Evolutionary conservation across 148 eudicot species (phyloP).

Genomic region (Rhododendron henanense): DNA sequence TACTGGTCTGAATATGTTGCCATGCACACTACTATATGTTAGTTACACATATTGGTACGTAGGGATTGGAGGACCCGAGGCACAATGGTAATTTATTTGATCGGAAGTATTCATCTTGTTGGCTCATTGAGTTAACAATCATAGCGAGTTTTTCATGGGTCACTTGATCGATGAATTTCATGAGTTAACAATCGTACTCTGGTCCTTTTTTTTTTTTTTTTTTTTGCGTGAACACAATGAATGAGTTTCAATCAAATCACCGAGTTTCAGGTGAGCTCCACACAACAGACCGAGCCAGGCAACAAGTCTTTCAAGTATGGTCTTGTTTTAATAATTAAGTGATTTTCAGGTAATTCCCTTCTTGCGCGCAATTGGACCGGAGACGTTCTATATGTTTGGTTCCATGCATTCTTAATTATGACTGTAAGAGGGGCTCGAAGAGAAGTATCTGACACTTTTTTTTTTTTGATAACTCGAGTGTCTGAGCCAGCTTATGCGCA

Average conservation of each 20-base stretch:
- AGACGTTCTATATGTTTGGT: neutral
- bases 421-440: too few species aligned
- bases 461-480: too few species aligned
- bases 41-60: neutral
- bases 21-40: too few species aligned
- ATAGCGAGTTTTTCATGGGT: neutral
- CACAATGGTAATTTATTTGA: neutral
- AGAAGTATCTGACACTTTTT: too few species aligned
- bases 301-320: neutral
- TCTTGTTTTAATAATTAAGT: neutral
- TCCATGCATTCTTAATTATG: too few species aligned
- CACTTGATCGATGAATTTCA: neutral
- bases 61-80: neutral
- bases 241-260: neutral
- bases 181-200: too few species aligned
- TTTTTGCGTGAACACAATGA: neutral
- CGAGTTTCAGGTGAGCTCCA: neutral
- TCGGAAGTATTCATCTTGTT: neutral
- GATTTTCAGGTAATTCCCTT: neutral
- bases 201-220: too few species aligned
- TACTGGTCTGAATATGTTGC: constrained; percentile 45
- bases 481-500: too few species aligned
- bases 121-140: neutral
- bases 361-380: too few species aligned
- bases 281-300: neutral